Percentiles rank a stretch among this genome's conserved stretches.
These are phyloP conservation scores for Neurospora tetraspora DNA, from an alignment of 495 filamentous ascomycete species.

Conservation along the genomic window DNA sequence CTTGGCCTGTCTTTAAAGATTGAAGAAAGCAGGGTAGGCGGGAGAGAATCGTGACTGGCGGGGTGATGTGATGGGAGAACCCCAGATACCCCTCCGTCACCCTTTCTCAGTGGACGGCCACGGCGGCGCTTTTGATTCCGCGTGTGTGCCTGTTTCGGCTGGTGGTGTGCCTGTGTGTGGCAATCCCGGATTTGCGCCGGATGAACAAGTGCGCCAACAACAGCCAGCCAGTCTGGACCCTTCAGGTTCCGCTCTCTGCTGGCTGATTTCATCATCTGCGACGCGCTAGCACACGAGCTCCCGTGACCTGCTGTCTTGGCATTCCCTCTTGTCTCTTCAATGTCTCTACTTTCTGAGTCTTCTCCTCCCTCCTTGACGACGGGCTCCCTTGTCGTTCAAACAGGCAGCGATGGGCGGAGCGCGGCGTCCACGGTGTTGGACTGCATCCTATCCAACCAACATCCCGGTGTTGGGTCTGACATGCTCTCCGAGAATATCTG, in stretches of 20 bases:
- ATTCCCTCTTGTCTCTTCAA: not conserved
- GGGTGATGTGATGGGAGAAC: not conserved
- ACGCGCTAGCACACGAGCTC: slow-evolving; percentile 26
- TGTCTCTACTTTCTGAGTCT: not conserved
- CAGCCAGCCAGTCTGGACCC: slow-evolving; percentile 1
- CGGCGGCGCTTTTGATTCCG: not conserved
- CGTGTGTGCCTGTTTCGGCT: not conserved
- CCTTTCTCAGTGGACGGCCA: not conserved
- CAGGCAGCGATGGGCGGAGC: not conserved
- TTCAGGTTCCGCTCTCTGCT: slow-evolving; percentile 6
- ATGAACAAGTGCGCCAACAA: slow-evolving; percentile 11
- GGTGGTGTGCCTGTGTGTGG: not conserved
- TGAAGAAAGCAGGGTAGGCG: not conserved
- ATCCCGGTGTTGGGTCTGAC: not conserved
- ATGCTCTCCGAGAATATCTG: not conserved
- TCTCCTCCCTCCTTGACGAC: not conserved
- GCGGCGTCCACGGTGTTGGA: not conserved
- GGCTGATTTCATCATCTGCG: not conserved
- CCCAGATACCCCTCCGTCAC: not conserved
- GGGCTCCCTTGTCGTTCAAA: not conserved
- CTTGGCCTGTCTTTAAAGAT: not conserved
- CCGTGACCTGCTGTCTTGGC: slow-evolving; percentile 13
- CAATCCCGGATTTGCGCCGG: not conserved
- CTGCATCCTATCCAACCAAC: not conserved
- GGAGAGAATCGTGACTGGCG: not conserved